phyloP scores from a whole-genome alignment of 352 stramenopile genomes.

The Phytophthora nicotianae region DNA sequence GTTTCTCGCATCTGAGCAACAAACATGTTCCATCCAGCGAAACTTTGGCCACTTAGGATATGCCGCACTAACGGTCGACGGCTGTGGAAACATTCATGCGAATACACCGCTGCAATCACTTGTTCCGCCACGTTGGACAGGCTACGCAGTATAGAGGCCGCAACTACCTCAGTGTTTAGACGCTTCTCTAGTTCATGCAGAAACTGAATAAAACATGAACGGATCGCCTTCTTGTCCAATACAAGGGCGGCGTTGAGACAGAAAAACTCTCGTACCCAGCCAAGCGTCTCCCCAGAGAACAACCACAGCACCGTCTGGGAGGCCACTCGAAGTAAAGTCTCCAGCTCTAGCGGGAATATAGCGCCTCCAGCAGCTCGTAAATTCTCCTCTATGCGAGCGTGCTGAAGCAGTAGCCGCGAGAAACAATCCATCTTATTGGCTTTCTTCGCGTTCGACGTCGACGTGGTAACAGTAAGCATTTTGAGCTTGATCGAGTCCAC shows the following conservation, averaged over 20 bases:
- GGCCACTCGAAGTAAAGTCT: constrained; percentile 46
- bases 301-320: constrained; percentile 57
- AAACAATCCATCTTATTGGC: constrained; percentile 53
- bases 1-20: constrained; percentile 73
- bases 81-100: constrained; percentile 45
- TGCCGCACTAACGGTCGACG: constrained; percentile 54
- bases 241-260: constrained; percentile 33
- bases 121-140: constrained; percentile 62
- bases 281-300: constrained; percentile 47
- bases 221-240: constrained; percentile 51
- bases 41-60: constrained; percentile 55
- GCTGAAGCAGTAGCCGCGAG: constrained; percentile 45
- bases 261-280: constrained; percentile 55
- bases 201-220: constrained; percentile 51
- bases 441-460: constrained; percentile 10
- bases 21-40: constrained; percentile 60
- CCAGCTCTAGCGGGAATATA: constrained; percentile 36
- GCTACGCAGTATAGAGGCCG: constrained; percentile 37
- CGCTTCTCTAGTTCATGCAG: constrained; percentile 48
- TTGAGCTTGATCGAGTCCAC: constrained; percentile 45
- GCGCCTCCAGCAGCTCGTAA: background rate
- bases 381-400: constrained; percentile 26
- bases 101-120: constrained; percentile 70
- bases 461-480: constrained; percentile 42
- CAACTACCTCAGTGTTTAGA: constrained; percentile 56